Percentiles rank a stretch among this genome's conserved stretches.
phyloP scores from a whole-genome alignment of 306 rosid species.

The Rosa rugosa region DNA sequence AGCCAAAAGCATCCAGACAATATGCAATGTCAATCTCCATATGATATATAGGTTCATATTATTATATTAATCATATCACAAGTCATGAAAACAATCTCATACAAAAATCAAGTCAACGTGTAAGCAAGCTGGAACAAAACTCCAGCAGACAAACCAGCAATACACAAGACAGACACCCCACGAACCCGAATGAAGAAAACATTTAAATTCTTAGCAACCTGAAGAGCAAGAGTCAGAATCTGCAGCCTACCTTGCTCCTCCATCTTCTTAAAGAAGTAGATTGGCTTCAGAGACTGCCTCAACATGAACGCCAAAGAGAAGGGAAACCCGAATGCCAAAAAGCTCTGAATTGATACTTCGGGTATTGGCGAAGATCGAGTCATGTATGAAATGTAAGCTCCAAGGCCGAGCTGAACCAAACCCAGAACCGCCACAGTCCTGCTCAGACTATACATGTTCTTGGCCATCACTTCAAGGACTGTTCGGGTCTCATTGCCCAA shows the following conservation, averaged over 20 bases:
- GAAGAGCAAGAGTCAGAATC: conserved; percentile 62
- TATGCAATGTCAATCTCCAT: neutral
- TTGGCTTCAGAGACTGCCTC: conserved; percentile 60
- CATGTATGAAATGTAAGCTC: conserved; percentile 67
- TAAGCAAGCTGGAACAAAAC: conserved; percentile 35
- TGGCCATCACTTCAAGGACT: conserved; percentile 54
- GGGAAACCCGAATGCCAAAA: conserved; percentile 73
- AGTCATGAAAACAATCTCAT: neutral
- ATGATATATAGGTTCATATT: neutral
- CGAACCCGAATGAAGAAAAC: conserved; percentile 51
- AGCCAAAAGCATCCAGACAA: neutral
- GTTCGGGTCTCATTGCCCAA: conserved; percentile 68
- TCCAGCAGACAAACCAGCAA: conserved; percentile 52
- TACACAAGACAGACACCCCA: conserved; percentile 47
- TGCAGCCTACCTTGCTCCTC: conserved; percentile 67
- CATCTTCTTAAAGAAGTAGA: conserved; percentile 62
- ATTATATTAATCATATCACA: neutral
- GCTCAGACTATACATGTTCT: conserved; percentile 58
- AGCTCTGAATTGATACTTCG: conserved; percentile 62
- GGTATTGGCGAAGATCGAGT: conserved; percentile 37
- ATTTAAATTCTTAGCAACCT: conserved; percentile 64
- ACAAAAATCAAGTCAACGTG: conserved; percentile 33
- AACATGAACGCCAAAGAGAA: conserved; percentile 68
- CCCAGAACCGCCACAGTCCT: conserved; percentile 54
- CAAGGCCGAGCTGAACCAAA: conserved; percentile 59